Percentiles rank a stretch among this genome's conserved stretches.
Conservation (phyloP, 2,329 filamentous ascomycete species). For the Penicillium sp. region DNA sequence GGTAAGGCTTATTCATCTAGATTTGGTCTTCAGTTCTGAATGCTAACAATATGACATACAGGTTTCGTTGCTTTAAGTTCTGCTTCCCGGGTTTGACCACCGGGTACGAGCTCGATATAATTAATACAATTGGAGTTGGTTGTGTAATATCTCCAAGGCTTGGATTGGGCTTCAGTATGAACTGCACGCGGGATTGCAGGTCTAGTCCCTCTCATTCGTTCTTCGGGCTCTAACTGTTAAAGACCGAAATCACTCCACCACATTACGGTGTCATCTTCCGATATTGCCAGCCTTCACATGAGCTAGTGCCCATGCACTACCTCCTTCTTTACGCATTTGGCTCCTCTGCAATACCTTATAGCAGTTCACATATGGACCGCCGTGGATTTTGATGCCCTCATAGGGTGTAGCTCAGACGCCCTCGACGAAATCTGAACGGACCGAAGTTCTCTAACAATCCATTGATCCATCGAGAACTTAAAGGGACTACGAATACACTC, state of each 20-base stretch:
- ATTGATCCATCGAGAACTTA: neutral
- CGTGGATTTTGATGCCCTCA: neutral
- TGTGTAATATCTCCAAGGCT: neutral
- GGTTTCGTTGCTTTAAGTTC: neutral
- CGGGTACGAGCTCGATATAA: neutral
- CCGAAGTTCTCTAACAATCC: no score
- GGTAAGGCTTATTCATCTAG: neutral
- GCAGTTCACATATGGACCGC: neutral
- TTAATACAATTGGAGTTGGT: neutral
- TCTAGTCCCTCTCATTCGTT: neutral
- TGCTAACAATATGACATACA: neutral
- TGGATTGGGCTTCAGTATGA: neutral
- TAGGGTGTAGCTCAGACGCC: neutral
- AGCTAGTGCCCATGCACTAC: neutral
- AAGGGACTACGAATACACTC: neutral
- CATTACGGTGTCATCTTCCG: neutral
- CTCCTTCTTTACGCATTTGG: neutral
- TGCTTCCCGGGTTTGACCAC: neutral
- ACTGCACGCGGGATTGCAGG: neutral
- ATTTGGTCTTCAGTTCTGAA: neutral
- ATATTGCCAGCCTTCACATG: neutral
- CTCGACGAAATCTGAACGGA: neutral
- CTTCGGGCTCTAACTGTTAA: neutral
- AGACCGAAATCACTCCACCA: neutral
- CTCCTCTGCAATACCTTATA: neutral